phyloP scores from a whole-genome alignment of 345 rosid genomes.

The Psidium friedrichsthalianum region DNA sequence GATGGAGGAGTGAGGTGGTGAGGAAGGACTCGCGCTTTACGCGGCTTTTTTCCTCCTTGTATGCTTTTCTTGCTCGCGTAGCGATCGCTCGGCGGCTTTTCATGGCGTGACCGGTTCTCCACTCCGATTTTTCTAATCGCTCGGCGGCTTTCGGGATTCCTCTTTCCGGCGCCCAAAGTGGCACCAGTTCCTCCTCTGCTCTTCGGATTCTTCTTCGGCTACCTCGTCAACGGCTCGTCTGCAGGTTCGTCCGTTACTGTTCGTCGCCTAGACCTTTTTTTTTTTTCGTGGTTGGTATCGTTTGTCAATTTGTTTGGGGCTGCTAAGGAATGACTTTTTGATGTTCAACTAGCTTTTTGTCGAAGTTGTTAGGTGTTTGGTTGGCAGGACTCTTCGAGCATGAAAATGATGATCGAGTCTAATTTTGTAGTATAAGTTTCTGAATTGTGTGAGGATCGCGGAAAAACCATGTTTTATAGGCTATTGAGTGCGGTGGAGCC shows the following conservation, averaged over 20 bases:
- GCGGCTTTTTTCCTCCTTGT: neutral
- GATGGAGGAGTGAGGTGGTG: neutral
- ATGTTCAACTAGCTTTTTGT: neutral
- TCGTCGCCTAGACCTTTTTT: neutral
- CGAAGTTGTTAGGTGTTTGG: neutral
- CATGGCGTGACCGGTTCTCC: neutral
- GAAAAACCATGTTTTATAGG: neutral
- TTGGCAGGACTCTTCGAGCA: neutral
- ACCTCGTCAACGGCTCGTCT: constrained; percentile 89
- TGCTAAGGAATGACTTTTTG: neutral
- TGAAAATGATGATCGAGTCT: neutral
- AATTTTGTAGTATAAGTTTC: neutral
- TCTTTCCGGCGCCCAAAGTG: constrained; percentile 58
- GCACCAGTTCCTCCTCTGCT: constrained; percentile 81
- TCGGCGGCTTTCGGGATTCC: constrained; percentile 71
- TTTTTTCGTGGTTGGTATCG: neutral
- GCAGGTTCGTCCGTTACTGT: too few relatives aligned
- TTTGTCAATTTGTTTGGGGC: neutral
- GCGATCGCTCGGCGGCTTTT: neutral
- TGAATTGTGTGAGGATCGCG: neutral
- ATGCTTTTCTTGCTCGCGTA: neutral
- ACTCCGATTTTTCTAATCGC: neutral
- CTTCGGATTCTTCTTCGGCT: constrained; percentile 94
- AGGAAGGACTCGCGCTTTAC: neutral
- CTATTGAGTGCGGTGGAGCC: neutral